Evolutionary conservation across 1,284 basidiomycete species (phyloP), one percentile per base, ranked within the genome.

Genomic region (Meira nashicola): DNA sequence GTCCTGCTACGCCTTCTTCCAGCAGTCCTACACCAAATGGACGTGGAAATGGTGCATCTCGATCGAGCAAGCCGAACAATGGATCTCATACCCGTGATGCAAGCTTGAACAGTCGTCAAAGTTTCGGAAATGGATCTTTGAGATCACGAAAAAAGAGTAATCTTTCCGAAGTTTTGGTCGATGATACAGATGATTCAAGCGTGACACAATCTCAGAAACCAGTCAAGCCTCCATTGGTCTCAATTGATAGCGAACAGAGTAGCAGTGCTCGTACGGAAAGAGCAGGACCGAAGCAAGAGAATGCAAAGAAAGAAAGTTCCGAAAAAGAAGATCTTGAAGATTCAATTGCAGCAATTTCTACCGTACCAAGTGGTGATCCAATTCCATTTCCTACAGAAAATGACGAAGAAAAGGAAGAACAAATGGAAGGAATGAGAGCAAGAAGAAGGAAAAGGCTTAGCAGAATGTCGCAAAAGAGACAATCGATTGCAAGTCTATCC

Each of bases 311-410:
- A 23, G 23, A 50, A 28, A 4, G 5, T 28, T 15, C 21, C 7
- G 48, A 38, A n/a, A 38, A 50, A 23, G 48, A 39, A 17, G 50
- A 41, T 40, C 21, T 33, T 33, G 50, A 53, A 5, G 21, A 3
- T 17, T n/a, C 17, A 5, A 28, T 17, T 19, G 50, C 50, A 38
- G 17, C 50, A 25, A 38, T 53, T 8, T 28, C 50, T 38, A 53
- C 50, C 11, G 37, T 53, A 2, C 50, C 50, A 14, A 39, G 38
- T 19, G 59, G 59, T 47, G 59, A 61, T 41, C 59, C 59, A 5
- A 61, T 61, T 57, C 59, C 59, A 9, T 61, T 61, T n/a, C 69
- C 69, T 1, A 67, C 23, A n/a, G 50, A 53, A 2, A 25, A 23
- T 15, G 50, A 53, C 5, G 50, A 41, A 17, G 50, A 53, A 11